Evolutionary conservation across 148 eudicot genomes (phyloP).

Genomic region (Fagopyrum esculentum): DNA sequence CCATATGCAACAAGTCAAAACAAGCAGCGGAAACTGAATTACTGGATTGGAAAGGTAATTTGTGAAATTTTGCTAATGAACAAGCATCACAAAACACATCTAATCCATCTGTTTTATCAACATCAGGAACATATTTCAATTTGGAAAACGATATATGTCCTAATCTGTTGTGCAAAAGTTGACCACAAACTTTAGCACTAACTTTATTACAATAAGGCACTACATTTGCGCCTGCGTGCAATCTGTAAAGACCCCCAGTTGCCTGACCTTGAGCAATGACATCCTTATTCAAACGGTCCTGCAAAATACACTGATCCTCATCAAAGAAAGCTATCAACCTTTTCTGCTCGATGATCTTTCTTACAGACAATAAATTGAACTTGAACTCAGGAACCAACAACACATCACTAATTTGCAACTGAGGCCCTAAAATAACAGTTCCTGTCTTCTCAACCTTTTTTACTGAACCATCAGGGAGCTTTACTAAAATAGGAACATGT

Average conservation of each 20-base stretch:
- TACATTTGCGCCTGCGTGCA: neutral
- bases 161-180: neutral
- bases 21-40: neutral
- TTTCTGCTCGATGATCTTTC: neutral
- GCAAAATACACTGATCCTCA: neutral
- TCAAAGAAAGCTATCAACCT: neutral
- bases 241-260: neutral
- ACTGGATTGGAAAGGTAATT: neutral
- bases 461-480: neutral
- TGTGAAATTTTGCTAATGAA: neutral
- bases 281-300: neutral
- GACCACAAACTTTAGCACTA: no score
- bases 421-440: neutral
- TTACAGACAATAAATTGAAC: neutral
- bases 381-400: neutral
- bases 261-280: neutral
- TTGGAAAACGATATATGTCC: neutral
- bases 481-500: no score
- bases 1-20: neutral
- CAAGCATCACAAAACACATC: neutral
- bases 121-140: neutral
- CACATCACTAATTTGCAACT: no score
- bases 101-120: neutral
- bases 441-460: neutral
- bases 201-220: neutral